Conservation (phyloP, 208 protist species). For the Histomonas meleagridis region DNA sequence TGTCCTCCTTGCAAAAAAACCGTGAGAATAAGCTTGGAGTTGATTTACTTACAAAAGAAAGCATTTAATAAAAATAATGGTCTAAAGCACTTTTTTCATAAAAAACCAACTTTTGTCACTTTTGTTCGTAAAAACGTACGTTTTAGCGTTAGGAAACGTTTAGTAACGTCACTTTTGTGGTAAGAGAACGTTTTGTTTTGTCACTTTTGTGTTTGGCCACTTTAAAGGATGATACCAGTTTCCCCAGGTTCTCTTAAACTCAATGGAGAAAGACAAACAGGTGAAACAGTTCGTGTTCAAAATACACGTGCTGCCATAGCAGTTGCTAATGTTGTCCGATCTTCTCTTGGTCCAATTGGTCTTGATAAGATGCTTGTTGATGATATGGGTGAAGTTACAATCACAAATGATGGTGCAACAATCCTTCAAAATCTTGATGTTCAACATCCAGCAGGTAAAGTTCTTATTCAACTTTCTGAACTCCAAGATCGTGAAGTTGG, state of each 20-base stretch:
- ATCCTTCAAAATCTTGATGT: conserved; percentile 68
- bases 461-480: conserved; percentile 92
- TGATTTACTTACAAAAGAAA: no score
- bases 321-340: conserved; percentile 95
- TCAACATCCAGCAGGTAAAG: conserved; percentile 65
- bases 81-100: no score
- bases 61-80: no score
- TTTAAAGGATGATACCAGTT: conserved; percentile 20
- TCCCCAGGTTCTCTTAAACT: conserved; percentile 35
- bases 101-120: no score
- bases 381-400: conserved; percentile 92
- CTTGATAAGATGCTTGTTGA: conserved; percentile 99
- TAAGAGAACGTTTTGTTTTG: no score
- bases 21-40: no score
- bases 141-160: no score
- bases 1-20: no score
- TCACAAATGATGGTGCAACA: conserved; percentile 98
- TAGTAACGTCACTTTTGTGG: no score
- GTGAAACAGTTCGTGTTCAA: conserved; percentile 79
- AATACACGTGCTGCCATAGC: conserved; percentile 76
- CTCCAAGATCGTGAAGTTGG: conserved; percentile 96
- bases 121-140: no score
- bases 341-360: conserved; percentile 94
- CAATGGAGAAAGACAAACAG: conserved; percentile 71
- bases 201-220: no score